Evolutionary conservation across 2,329 filamentous ascomycete species (phyloP).

Genomic region (Ceratocystis diversiconidia): DNA sequence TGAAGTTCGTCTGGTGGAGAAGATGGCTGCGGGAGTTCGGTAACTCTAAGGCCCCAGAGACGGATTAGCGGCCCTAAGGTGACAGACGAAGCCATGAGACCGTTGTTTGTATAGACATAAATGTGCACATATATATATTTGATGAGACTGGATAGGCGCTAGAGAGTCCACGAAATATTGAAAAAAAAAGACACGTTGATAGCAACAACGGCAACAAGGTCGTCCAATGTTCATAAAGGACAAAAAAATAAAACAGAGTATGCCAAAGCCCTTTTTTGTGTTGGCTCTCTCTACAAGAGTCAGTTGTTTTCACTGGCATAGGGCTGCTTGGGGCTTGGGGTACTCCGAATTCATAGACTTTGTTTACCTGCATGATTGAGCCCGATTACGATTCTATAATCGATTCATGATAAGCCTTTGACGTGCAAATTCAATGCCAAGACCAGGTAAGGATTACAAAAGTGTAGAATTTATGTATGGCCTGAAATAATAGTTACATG

Average conservation of each 20-base stretch:
- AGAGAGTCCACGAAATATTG: background rate
- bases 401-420: background rate
- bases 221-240: no score
- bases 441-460: no score
- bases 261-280: no score
- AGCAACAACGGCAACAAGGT: no score
- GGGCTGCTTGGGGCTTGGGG: background rate
- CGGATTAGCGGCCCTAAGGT: constrained; percentile 36
- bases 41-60: constrained; percentile 36
- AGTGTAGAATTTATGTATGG: no score
- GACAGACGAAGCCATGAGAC: constrained; percentile 7
- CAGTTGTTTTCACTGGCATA: background rate
- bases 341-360: background rate
- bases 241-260: no score
- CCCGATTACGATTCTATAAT: background rate
- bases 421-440: no score
- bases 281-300: background rate
- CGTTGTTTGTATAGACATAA: background rate
- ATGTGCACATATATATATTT: background rate
- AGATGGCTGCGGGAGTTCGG: constrained; percentile 33
- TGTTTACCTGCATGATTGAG: background rate
- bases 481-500: no score
- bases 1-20: constrained; percentile 32
- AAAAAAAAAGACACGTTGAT: no score
- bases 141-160: background rate